Conservation (phyloP, 2,329 filamentous ascomycete species). For the Botrytis tulipae region DNA sequence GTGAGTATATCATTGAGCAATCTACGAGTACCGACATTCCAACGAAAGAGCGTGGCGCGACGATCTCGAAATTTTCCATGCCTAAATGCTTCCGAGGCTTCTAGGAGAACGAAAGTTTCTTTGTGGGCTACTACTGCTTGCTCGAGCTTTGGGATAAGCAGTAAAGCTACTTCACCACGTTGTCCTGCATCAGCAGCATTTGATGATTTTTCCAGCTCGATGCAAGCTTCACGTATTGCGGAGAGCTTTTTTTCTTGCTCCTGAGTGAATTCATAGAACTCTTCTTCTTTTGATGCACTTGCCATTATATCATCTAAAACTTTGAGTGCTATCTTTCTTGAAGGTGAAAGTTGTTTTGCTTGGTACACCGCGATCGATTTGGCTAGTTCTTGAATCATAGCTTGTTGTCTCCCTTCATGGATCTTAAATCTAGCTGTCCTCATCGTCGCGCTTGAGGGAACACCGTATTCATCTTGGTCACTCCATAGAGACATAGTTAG, state of each 20-base stretch:
- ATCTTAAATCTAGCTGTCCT: background rate
- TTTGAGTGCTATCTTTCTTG: background rate
- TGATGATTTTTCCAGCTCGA: background rate
- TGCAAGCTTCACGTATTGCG: background rate
- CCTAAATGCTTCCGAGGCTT: background rate
- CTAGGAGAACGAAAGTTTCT: background rate
- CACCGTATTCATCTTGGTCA: background rate
- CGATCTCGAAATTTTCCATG: constrained; percentile 3
- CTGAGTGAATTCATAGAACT: constrained; percentile 1
- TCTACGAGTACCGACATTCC: constrained; percentile 4
- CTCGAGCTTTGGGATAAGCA: background rate
- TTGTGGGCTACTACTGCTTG: background rate
- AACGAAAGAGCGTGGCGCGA: constrained; percentile 6
- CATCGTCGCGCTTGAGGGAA: background rate
- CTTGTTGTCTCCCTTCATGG: background rate
- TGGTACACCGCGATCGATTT: background rate
- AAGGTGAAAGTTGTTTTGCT: background rate
- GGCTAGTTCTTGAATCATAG: background rate
- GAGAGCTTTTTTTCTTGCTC: background rate
- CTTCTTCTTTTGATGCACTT: background rate
- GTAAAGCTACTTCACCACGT: background rate
- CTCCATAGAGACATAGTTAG: background rate
- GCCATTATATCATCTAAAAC: background rate
- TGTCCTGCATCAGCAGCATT: background rate
- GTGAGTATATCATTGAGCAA: constrained; percentile 1